Base-by-base conservation (phyloP, 2,329 filamentous ascomycete species). In the Domatiomyces globalis region DNA sequence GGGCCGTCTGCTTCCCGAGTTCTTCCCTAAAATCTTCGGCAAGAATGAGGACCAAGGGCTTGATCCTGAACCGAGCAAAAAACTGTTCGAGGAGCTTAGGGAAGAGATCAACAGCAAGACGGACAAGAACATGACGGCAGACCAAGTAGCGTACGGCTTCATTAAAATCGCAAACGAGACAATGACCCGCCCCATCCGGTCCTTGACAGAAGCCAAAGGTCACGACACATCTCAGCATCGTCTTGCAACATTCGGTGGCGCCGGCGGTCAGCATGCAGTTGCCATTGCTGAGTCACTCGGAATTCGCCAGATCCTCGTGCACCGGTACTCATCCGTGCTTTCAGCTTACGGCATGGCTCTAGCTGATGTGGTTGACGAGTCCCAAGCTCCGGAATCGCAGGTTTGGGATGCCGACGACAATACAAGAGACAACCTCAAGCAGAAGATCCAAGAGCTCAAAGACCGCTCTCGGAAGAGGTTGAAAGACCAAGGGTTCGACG, bases 21-120 rank as follows among this genome's bases (percentile, higher is more conserved):
- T 94, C 73, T 96, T 96, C 67, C 90, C 90, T 0, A 90, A 89
- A 65, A 95, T 96, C 53, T 95, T 96, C 61, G 90, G 90, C 45
- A 84, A 87, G 65, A 84, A 89, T 45, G 89, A 95, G 64, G 76
- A 95, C 55, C 81, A 95, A 65, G 84, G 82, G 0, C 69, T 95
- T 1, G 88, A 95, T 63, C 72, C 78, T 1, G 77, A 84, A 51
- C 84, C 85, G 0, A 94, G 86, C 60, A 77, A 80, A 64, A 81
- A 78, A 60, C 76, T 86, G 1, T 85, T 95, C 54, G 75, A 84
- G 56, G 81, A 88, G 59, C 71, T 95, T 8, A 80, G 87, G 0
- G 76, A 84, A 42, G 77, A 87, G 61, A 84, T 95, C 62, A 92
- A 94, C 60, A 71, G 73, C 33, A 87, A 95, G 63, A 63, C 66